phyloP scores from a whole-genome alignment of 352 stramenopile genomes.

The Globisporangium middletonii region DNA sequence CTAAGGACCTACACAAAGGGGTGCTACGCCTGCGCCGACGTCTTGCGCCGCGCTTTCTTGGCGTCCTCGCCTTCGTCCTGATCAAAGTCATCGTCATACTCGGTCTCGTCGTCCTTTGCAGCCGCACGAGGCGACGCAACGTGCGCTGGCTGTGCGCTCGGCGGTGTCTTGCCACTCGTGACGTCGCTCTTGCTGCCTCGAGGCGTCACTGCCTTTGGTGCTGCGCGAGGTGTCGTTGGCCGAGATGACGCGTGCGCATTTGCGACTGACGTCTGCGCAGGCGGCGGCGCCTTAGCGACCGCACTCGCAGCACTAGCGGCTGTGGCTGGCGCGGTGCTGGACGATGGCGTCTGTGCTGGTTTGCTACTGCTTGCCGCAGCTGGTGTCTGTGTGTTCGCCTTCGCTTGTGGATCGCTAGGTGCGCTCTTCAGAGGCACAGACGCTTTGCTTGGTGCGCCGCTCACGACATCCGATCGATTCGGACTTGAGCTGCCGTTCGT shows the following conservation, averaged over 20 bases:
- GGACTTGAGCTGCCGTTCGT: background rate
- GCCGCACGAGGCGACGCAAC: background rate
- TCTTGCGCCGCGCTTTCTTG: conserved; percentile 11
- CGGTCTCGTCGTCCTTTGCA: conserved; percentile 21
- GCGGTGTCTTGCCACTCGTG: background rate
- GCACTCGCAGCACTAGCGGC: background rate
- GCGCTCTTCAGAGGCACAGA: no score
- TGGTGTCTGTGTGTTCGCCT: background rate
- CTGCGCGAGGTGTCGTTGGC: background rate
- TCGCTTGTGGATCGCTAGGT: background rate
- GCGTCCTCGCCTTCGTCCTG: conserved; percentile 18
- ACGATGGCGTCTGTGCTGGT: background rate
- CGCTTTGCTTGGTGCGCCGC: no score
- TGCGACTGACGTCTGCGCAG: background rate
- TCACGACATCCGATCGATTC: no score
- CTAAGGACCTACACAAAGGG: background rate
- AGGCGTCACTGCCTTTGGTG: background rate
- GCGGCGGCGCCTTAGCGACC: no score
- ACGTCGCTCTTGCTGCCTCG: background rate
- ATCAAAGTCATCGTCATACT: conserved; percentile 41
- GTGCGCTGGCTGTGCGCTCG: background rate
- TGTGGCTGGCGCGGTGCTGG: background rate
- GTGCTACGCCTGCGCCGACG: background rate
- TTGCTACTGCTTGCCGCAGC: background rate
- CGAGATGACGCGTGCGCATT: background rate